A percentile compares a stretch with the other conserved stretches of the same genome.
Evolutionary conservation across 345 rosid genomes (phyloP).

Genomic region (Combretum micranthum): DNA sequence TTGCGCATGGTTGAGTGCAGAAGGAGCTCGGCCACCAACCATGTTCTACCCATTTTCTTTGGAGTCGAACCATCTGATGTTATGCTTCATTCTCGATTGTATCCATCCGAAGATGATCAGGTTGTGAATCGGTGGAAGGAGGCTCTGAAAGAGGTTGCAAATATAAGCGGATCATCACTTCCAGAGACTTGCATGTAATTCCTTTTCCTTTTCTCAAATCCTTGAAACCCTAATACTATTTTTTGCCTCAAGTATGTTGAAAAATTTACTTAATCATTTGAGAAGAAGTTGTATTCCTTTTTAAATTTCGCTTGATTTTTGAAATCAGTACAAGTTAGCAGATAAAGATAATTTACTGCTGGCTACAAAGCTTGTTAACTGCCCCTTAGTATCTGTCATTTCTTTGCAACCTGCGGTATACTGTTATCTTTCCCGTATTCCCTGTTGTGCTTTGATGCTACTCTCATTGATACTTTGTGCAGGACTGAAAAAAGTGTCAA

Average conservation of each 20-base stretch:
- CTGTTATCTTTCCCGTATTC: background rate
- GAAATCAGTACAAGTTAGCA: too few relatives aligned
- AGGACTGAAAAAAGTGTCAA: background rate
- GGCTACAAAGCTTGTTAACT: too few relatives aligned
- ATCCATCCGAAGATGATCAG: background rate
- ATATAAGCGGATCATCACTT: slow-evolving; percentile 3
- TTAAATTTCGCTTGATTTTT: too few relatives aligned
- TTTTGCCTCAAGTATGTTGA: too few relatives aligned
- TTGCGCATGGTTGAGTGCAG: slow-evolving; percentile 7
- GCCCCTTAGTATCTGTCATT: too few relatives aligned
- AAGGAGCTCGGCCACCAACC: background rate
- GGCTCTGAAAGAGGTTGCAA: slow-evolving; percentile 3
- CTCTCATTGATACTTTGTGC: background rate
- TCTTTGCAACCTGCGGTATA: too few relatives aligned
- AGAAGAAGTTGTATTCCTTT: too few relatives aligned
- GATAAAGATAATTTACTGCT: too few relatives aligned
- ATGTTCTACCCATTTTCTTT: slow-evolving; percentile 6
- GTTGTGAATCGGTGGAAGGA: slow-evolving; percentile 5
- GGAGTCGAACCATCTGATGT: slow-evolving; percentile 6
- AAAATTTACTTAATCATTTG: too few relatives aligned
- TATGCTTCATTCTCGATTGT: background rate
- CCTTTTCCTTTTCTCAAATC: background rate
- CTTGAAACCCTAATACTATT: background rate
- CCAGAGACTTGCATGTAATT: background rate
- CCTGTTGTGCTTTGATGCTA: background rate